Conservation (phyloP, 345 rosid species). For the Ceriops tagal region DNA sequence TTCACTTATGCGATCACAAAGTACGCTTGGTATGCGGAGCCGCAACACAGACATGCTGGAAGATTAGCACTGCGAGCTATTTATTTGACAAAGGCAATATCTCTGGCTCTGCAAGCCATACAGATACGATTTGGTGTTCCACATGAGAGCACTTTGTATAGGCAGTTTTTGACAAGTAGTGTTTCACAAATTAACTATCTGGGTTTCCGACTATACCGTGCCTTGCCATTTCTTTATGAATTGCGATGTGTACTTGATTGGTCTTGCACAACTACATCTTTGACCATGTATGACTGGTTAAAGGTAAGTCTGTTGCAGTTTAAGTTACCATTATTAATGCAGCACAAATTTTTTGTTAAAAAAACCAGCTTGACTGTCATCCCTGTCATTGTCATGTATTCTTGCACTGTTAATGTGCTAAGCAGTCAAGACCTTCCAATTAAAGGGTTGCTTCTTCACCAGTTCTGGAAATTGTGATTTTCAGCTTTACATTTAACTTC, state of each 20-base stretch:
- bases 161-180: conserved; percentile 41
- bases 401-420: neutral
- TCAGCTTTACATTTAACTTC: too few relatives aligned
- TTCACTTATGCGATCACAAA: conserved; percentile 38
- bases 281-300: conserved; percentile 52
- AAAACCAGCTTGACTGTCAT: too few relatives aligned
- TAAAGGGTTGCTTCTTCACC: too few relatives aligned
- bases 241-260: conserved; percentile 50
- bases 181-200: conserved; percentile 33
- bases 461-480: too few relatives aligned
- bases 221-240: conserved; percentile 45
- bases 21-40: conserved; percentile 39
- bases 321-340: neutral
- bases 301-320: conserved; percentile 27
- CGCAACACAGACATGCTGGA: conserved; percentile 30
- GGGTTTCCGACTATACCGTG: conserved; percentile 47
- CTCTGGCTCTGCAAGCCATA: conserved; percentile 40
- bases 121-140: conserved; percentile 44
- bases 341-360: too few relatives aligned
- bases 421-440: neutral
- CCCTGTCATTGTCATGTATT: neutral
- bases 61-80: conserved; percentile 42
- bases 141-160: conserved; percentile 38
- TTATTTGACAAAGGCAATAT: conserved; percentile 40
- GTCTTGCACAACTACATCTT: conserved; percentile 50